These are phyloP conservation scores for Musa troglodytarum DNA, from an alignment of 176 grass and related monocot genomes.

Conservation along the genomic window DNA sequence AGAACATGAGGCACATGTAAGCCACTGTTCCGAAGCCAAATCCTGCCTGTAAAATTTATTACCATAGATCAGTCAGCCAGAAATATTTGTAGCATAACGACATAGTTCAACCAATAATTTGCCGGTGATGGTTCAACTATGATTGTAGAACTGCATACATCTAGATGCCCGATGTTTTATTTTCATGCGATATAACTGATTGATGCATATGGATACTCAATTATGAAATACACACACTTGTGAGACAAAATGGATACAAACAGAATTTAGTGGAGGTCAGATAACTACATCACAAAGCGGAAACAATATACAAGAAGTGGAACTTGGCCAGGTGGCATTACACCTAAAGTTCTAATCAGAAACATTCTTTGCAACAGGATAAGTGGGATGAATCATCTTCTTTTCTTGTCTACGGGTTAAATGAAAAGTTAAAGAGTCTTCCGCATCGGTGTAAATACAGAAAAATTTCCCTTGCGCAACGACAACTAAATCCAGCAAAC, in stretches of 20 bases:
- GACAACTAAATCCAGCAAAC: not conserved
- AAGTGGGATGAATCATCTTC: constrained; percentile 1
- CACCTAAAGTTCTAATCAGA: not conserved
- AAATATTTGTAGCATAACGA: not conserved
- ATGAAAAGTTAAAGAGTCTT: not conserved
- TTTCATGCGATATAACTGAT: not conserved
- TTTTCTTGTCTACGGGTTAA: not conserved
- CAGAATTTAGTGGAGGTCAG: not conserved
- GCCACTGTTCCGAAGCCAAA: constrained; percentile 64
- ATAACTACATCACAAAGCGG: not conserved
- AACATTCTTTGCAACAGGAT: not conserved
- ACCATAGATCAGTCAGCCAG: not conserved
- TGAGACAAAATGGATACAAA: not conserved
- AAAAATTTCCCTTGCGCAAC: not conserved
- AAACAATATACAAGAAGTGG: not conserved
- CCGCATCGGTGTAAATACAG: not conserved
- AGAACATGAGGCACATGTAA: constrained; percentile 99
- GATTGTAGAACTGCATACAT: not conserved
- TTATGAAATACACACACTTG: not conserved
- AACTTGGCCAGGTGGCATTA: not conserved
- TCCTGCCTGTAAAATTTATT: constrained; percentile 59
- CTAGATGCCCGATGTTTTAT: not conserved
- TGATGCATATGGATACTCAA: not conserved
- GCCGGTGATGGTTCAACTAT: not conserved
- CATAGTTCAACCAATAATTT: not conserved